phyloP scores from a whole-genome alignment of 129 eudicot species.

The Arctium lappa region DNA sequence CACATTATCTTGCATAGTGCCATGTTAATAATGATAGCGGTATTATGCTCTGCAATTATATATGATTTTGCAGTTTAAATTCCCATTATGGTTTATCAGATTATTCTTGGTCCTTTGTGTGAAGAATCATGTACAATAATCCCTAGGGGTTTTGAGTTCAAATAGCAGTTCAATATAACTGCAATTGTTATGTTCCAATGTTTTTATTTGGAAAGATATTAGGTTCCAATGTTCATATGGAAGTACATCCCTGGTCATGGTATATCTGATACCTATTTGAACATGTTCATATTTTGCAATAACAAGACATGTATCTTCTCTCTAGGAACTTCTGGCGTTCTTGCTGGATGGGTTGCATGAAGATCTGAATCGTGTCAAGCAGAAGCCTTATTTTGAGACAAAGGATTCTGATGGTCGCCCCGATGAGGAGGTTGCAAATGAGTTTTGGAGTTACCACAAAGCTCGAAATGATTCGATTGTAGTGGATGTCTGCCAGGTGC shows the following conservation, averaged over 20 bases:
- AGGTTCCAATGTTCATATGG: too few species aligned
- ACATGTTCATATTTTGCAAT: neutral
- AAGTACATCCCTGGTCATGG: too few species aligned
- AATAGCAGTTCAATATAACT: neutral
- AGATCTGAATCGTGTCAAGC: constrained; percentile 97
- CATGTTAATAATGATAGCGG: neutral
- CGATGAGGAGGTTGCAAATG: constrained; percentile 94
- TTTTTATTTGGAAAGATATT: too few species aligned
- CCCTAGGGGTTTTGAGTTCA: neutral
- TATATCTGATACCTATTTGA: too few species aligned
- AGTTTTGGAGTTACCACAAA: constrained; percentile 91
- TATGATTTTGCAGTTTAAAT: too few species aligned
- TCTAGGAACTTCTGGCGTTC: constrained; percentile 96
- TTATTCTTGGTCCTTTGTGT: too few species aligned
- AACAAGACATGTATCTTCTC: neutral
- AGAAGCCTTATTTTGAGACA: constrained; percentile 87
- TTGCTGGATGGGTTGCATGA: constrained; percentile 97
- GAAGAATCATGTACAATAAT: too few species aligned
- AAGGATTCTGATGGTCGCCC: constrained; percentile 86
- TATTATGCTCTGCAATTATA: neutral
- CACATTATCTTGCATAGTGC: neutral
- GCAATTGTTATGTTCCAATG: neutral
- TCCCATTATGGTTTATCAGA: too few species aligned
- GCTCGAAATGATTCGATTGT: constrained; percentile 93
- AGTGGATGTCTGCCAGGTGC: constrained; percentile 94